Evolutionary conservation across 1,284 basidiomycete species (phyloP), one percentile per base, ranked within the genome.

Genomic region (Lentinus polychrous): DNA sequence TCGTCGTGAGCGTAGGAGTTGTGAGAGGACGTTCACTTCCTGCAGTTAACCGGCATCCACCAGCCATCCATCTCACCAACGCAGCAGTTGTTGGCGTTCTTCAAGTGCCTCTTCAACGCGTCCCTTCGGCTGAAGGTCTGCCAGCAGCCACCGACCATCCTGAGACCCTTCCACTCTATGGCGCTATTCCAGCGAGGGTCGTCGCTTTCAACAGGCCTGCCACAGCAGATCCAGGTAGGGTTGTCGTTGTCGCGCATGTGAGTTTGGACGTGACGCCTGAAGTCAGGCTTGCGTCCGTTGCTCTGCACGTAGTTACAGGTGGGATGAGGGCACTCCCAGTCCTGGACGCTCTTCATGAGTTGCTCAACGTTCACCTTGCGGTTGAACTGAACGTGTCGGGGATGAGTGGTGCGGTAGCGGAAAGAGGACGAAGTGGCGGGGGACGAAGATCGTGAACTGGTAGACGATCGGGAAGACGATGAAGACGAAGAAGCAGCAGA

Each of bases 261-360:
- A 0, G 78, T 77, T 23, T 60, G 62, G 27, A 79, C 56, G 56
- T 81, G 79, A 14, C 79, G 71, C 56, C 68, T 70, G 54, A 75
- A 74, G 51, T 81, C 79, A 6, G 75, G 75, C 32, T 69, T 57
- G 32, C 79, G 71, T 40, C 63, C 62, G 59, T 72, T 74, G 27
- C 50, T 56, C 54, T 68, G 66, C 35, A 57, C 37, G 48, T 49
- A 48, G 31, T 14, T 11, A 46, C 55, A 53, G 47, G 39, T 22
- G 17, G 42, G 51, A 46, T 46, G 27, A 24, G 43, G 49, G 34
- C 55, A 56, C 12, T 22, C n/a, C 33, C 37, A 46, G n/a, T 18
- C 35, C 6, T 14, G 35, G 6, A 15, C 35, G 5, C 12, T 4
- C 6, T 14, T 4, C 35, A 37, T 15, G 14, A 15, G 18, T 6